Conservation (phyloP, 768 basidiomycete species). For the Hygrocybe punicea region DNA sequence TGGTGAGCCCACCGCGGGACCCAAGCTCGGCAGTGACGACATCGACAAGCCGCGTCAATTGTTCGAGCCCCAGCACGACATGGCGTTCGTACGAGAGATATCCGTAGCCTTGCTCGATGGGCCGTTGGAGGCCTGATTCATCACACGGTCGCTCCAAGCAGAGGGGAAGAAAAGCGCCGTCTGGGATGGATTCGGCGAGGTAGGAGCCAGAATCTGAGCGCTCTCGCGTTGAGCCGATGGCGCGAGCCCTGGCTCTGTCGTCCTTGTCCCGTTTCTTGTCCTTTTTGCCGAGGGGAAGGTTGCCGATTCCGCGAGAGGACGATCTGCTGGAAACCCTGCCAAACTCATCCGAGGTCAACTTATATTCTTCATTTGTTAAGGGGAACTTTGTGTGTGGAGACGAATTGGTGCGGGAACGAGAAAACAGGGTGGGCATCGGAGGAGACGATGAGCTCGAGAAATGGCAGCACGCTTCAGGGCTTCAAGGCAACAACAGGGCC, state of each 20-base stretch:
- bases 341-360: constrained; percentile 56
- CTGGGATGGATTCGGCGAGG: constrained; percentile 41
- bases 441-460: not conserved
- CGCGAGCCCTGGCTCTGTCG: constrained; percentile 39
- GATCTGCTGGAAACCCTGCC: constrained; percentile 53
- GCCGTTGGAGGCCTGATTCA: constrained; percentile 36
- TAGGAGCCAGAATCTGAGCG: constrained; percentile 28
- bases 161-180: constrained; percentile 53
- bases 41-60: constrained; percentile 68
- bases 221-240: constrained; percentile 30
- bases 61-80: constrained; percentile 71
- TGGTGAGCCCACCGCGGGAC: constrained; percentile 73
- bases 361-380: constrained; percentile 7
- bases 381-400: constrained; percentile 10
- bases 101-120: constrained; percentile 55
- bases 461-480: not conserved
- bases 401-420: constrained; percentile 13
- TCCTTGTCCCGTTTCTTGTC: constrained; percentile 51
- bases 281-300: constrained; percentile 42
- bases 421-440: constrained; percentile 13
- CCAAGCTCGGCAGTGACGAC: constrained; percentile 68
- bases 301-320: constrained; percentile 34
- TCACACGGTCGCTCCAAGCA: constrained; percentile 47
- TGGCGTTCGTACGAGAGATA: constrained; percentile 72
- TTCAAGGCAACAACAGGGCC: not conserved